A percentile compares a stretch with the other conserved stretches of the same genome.
Conservation (phyloP, 2,329 filamentous ascomycete species). For the Xylaria multiplex region DNA sequence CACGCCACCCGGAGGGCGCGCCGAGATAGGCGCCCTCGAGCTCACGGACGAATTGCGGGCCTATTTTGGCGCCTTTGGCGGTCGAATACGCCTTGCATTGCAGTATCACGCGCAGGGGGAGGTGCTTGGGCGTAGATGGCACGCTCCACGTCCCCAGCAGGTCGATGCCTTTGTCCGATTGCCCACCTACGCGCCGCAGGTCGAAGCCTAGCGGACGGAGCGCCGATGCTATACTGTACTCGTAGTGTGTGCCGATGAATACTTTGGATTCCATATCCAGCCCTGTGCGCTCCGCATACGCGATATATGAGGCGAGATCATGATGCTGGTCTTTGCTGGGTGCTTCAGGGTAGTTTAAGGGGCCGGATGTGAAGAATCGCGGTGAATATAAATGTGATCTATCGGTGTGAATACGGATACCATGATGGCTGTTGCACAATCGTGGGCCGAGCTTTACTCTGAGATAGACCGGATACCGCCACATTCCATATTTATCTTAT, state of each 20-base stretch:
- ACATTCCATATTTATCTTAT: conserved; percentile 36
- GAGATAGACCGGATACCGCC: conserved; percentile 24
- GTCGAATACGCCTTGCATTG: conserved; percentile 74
- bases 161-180: conserved; percentile 77
- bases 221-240: conserved; percentile 71
- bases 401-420: conserved; percentile 9
- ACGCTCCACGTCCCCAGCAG: conserved; percentile 76
- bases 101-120: conserved; percentile 58
- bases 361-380: conserved; percentile 25
- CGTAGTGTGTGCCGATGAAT: conserved; percentile 79
- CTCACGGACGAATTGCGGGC: conserved; percentile 74
- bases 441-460: conserved; percentile 21
- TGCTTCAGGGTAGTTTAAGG: conserved; percentile 58
- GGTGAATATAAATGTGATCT: neutral
- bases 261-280: conserved; percentile 67
- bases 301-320: conserved; percentile 71
- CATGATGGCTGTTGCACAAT: conserved; percentile 1
- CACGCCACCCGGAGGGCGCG: conserved; percentile 78
- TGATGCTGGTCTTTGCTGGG: conserved; percentile 63
- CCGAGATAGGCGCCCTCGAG: conserved; percentile 81
- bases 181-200: conserved; percentile 74
- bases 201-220: conserved; percentile 71
- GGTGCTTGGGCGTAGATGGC: conserved; percentile 51
- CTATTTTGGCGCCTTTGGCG: conserved; percentile 53
- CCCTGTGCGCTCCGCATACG: conserved; percentile 67